phyloP scores from a whole-genome alignment of 139 green algal species.

The Tetradesmus lagerheimii region DNA sequence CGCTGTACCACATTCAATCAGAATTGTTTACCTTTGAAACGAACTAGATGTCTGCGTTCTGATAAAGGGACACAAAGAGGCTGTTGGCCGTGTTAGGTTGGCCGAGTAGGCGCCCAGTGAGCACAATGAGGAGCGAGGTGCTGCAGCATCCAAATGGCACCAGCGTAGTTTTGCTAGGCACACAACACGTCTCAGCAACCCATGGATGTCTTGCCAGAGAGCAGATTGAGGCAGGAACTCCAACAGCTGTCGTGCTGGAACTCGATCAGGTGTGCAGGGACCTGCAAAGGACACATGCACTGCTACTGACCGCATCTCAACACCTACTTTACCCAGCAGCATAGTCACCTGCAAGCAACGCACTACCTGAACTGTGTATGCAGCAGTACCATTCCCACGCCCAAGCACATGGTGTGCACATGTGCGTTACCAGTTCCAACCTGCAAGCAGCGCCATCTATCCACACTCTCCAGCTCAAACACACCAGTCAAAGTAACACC shows the following conservation, averaged over 20 bases:
- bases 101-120: background rate
- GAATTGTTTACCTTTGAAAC: too few relatives aligned
- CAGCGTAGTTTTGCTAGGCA: constrained; percentile 8
- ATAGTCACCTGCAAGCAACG: background rate
- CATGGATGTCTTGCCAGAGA: background rate
- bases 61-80: background rate
- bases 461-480: too few relatives aligned
- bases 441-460: background rate
- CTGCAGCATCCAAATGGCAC: background rate
- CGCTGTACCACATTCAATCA: too few relatives aligned
- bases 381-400: background rate
- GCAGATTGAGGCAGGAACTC: background rate
- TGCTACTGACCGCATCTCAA: background rate
- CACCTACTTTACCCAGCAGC: too few relatives aligned
- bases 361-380: background rate
- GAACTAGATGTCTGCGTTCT: background rate
- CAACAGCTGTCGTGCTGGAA: constrained; percentile 5
- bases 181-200: background rate
- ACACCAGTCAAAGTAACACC: too few relatives aligned
- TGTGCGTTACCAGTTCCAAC: background rate
- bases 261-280: constrained; percentile 17
- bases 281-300: background rate
- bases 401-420: background rate
- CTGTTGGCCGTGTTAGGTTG: background rate
- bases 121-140: background rate